phyloP scores from a whole-genome alignment of 2,329 filamentous ascomycete species.

The Bipolaris oryzae region DNA sequence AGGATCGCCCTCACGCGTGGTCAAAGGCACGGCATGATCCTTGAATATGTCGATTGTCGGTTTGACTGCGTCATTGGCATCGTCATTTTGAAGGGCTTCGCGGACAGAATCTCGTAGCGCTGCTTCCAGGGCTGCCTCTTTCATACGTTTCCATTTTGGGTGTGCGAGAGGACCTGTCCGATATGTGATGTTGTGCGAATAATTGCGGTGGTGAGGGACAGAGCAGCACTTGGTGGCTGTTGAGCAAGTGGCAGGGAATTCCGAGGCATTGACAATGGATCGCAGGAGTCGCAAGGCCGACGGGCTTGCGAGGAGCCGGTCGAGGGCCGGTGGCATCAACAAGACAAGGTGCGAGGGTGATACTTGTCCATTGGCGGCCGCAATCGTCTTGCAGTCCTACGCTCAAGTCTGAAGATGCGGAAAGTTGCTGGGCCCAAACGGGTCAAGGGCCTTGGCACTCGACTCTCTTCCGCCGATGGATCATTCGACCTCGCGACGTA shows the following conservation, averaged over 20 bases:
- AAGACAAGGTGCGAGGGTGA: constrained; percentile 16
- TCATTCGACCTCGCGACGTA: constrained; percentile 41
- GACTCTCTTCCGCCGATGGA: constrained; percentile 23
- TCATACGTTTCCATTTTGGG: constrained; percentile 25
- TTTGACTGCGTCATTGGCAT: constrained; percentile 3
- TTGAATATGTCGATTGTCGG: constrained; percentile 1
- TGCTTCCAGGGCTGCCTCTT: constrained; percentile 9
- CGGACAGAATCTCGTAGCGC: constrained; percentile 15
- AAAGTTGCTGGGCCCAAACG: constrained; percentile 23
- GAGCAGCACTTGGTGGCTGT: constrained; percentile 24
- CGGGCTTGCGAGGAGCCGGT: constrained; percentile 54
- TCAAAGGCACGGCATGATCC: constrained; percentile 1
- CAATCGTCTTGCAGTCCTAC: constrained; percentile 2
- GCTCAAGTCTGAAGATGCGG: constrained; percentile 9
- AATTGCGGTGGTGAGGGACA: constrained; percentile 19
- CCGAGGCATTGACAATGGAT: constrained; percentile 35
- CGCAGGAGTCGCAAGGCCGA: constrained; percentile 51
- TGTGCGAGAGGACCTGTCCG: not conserved
- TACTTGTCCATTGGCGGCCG: constrained; percentile 31
- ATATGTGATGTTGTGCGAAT: constrained; percentile 10
- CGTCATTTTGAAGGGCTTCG: constrained; percentile 15
- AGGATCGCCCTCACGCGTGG: constrained; percentile 1
- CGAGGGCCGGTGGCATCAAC: constrained; percentile 54
- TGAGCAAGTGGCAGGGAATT: constrained; percentile 27
- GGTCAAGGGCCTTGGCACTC: constrained; percentile 26